These are phyloP conservation scores for Corylus americana DNA, from an alignment of 306 rosid genomes.

Conservation along the genomic window DNA sequence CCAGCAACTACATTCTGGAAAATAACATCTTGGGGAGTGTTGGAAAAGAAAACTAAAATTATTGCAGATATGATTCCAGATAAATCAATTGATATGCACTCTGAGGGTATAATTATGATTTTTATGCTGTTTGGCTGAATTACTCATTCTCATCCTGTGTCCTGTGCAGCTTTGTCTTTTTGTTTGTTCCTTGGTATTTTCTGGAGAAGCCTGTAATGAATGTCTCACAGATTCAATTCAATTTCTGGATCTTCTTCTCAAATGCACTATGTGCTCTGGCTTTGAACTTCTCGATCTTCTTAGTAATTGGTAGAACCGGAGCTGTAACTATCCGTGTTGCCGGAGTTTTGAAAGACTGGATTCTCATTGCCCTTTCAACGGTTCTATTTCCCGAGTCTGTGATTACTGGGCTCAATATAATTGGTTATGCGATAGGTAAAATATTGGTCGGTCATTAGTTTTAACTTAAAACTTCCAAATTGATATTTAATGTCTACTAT, in stretches of 20 bases:
- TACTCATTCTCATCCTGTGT: constrained; percentile 24
- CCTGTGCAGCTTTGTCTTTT: constrained; percentile 81
- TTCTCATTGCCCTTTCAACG: constrained; percentile 89
- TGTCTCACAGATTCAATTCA: constrained; percentile 89
- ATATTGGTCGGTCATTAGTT: background rate
- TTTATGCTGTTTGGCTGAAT: constrained; percentile 5
- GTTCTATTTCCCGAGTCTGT: constrained; percentile 90
- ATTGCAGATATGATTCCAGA: background rate
- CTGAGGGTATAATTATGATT: background rate
- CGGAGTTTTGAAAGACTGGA: constrained; percentile 97
- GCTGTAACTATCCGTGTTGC: constrained; percentile 95
- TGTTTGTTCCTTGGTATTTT: constrained; percentile 87
- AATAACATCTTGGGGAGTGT: background rate
- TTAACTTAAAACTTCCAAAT: background rate
- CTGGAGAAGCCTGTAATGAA: constrained; percentile 84
- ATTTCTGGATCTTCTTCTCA: constrained; percentile 91
- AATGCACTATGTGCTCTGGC: constrained; percentile 93
- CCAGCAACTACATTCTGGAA: background rate
- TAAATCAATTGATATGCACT: background rate
- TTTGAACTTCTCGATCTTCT: constrained; percentile 91
- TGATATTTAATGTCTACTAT: background rate
- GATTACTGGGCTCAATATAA: constrained; percentile 85
- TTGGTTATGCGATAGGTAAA: constrained; percentile 90
- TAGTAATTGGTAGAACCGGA: constrained; percentile 95
- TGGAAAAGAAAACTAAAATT: background rate